Evolutionary conservation across 2,329 filamentous ascomycete genomes (phyloP), one percentile per base, ranked within the genome.

Genomic region (Fusarium torreyae): DNA sequence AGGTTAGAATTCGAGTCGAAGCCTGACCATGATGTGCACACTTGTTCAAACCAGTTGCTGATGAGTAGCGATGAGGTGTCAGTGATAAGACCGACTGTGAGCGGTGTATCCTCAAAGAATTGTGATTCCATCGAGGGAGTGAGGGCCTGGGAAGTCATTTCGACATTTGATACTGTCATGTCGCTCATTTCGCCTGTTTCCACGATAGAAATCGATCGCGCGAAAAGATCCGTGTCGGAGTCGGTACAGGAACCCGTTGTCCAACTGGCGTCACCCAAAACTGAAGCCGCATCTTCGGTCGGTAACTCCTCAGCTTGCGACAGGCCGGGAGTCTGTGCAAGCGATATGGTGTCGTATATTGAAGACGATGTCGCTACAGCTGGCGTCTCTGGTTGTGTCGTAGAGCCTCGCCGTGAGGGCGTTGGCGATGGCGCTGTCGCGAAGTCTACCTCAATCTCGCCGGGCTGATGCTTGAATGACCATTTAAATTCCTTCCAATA

Each of bases 401-500:
- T 63, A 9, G 67, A 69, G 1, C 50, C 52, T 51, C 59, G 43
- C 24, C 51, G 52, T 1, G 64, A 70, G 8, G 63, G 39, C 5
- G 60, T 51, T 2, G 59, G 68, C 5, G 64, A 71, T 8, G 57
- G 14, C 11, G 34, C 55, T 15, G 60, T 45, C 7, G 65, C 34
- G 24, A 65, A 38, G 33, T 63, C 52, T 36, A 72, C 55, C 10
- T 68, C 61, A 22, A 52, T 52, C n/a, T 70, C 58, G 50, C 57
- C 64, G 1, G 75, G 71, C 52, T 82, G 80, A 57, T 82, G 79
- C 44, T 82, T 82, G 64, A 80, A 81, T 0, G 81, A 82, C 81
- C 81, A 82, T 38, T 78, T 79, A 44, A 82, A 75, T 20, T 77
- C 76, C 22, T 69, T 69, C 66, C 70, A 70, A 18, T 77, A 77